Conservation (phyloP, 2,329 filamentous ascomycete species). For the Aurifilum marmelostoma region DNA sequence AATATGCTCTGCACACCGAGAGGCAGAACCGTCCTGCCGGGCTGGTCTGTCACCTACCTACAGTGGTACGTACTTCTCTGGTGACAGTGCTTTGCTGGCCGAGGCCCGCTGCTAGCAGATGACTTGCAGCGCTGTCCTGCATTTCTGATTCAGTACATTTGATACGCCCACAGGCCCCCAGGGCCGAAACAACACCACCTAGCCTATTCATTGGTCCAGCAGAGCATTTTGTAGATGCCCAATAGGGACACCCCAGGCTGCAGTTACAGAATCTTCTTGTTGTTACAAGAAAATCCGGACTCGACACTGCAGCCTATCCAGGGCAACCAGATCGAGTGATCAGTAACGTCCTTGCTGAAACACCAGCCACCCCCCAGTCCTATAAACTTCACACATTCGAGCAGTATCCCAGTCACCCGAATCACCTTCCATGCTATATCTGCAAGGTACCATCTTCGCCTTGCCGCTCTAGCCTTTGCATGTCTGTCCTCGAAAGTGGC, state of each 20-base stretch:
- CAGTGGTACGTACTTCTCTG: background rate
- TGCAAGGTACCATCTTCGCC: background rate
- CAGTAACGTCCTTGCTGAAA: conserved; percentile 12
- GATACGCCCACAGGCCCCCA: conserved; percentile 7
- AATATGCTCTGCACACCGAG: background rate
- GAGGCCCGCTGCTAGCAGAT: conserved; percentile 12
- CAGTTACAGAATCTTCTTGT: conserved; percentile 4
- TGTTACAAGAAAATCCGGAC: background rate
- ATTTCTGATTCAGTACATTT: conserved; percentile 2
- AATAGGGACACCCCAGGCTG: background rate
- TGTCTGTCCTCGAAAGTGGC: background rate
- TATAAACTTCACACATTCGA: background rate
- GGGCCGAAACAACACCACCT: conserved; percentile 9
- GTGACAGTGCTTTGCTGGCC: background rate
- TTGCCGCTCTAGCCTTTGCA: background rate
- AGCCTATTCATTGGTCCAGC: background rate
- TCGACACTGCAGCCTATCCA: background rate
- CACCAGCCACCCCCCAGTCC: conserved; percentile 1
- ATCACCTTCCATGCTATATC: background rate
- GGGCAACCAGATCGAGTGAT: background rate
- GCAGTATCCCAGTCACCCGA: conserved; percentile 23
- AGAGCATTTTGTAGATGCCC: background rate
- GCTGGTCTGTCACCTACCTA: background rate
- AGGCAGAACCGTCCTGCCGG: background rate
- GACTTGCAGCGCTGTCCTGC: conserved; percentile 11